phyloP scores from a whole-genome alignment of 176 grass and related monocot species.

The Tillandsia leiboldiana region DNA sequence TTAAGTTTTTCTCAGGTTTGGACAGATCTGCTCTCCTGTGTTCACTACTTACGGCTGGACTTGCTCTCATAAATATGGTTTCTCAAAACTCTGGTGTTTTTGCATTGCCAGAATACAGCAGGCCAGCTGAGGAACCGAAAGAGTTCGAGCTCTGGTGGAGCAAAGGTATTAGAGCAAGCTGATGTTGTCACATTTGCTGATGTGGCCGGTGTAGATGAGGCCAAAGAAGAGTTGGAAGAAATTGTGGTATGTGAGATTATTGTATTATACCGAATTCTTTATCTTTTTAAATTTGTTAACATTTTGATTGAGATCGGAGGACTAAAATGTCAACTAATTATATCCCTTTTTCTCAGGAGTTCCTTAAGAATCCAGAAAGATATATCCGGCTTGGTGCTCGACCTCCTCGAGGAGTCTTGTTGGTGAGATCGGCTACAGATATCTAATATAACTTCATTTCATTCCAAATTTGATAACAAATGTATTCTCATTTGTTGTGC shows the following conservation, averaged over 20 bases:
- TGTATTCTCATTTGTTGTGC: slow-evolving; percentile 25
- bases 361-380: slow-evolving; percentile 87
- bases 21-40: background rate
- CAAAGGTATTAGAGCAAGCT: slow-evolving; percentile 64
- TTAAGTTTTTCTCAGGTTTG: slow-evolving; percentile 84
- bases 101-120: slow-evolving; percentile 63
- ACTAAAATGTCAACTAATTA: slow-evolving; percentile 20
- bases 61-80: slow-evolving; percentile 19
- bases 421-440: slow-evolving; percentile 51
- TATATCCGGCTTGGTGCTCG: slow-evolving; percentile 93
- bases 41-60: background rate
- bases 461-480: background rate
- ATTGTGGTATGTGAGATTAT: slow-evolving; percentile 63
- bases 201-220: slow-evolving; percentile 98
- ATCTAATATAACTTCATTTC: background rate
- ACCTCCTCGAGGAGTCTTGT: slow-evolving; percentile 95
- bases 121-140: slow-evolving; percentile 84
- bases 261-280: background rate
- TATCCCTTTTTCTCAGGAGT: slow-evolving; percentile 52
- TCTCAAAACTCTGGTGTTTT: slow-evolving; percentile 9
- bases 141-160: slow-evolving; percentile 45
- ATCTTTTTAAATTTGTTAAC: background rate
- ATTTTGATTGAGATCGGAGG: background rate
- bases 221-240: slow-evolving; percentile 99
- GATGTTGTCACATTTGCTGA: slow-evolving; percentile 90